Conservation (phyloP, 1,139 yeast genomes). For the Diutina neorugosa region DNA sequence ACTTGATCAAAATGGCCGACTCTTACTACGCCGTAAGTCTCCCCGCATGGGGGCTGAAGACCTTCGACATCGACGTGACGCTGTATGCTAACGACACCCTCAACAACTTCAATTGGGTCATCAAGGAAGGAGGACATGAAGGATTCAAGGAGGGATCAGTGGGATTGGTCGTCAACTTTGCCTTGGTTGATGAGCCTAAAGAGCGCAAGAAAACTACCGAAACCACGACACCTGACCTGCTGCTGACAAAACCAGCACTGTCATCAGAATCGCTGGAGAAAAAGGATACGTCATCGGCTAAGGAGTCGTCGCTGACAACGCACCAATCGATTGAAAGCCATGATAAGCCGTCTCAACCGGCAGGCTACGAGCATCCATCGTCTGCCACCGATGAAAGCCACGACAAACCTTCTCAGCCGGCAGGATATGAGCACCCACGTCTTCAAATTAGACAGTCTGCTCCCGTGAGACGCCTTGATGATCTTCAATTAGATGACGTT, state of each 20-base stretch:
- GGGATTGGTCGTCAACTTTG: constrained; percentile 30
- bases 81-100: constrained; percentile 30
- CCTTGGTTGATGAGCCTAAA: constrained; percentile 20
- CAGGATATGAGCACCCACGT: not conserved
- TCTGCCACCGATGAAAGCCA: not conserved
- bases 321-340: not conserved
- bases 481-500: not conserved
- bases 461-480: not conserved
- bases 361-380: not conserved
- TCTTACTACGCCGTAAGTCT: constrained; percentile 29
- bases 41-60: constrained; percentile 25
- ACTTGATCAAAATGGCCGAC: constrained; percentile 19
- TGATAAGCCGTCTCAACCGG: not conserved
- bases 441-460: not conserved
- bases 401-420: not conserved
- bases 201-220: not conserved
- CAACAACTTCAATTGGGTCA: constrained; percentile 32
- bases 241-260: not conserved
- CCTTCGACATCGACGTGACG: constrained; percentile 30
- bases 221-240: not conserved
- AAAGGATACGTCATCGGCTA: not conserved
- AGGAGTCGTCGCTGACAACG: not conserved
- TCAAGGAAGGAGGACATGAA: constrained; percentile 27
- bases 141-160: constrained; percentile 18
- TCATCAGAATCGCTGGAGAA: not conserved